These are phyloP conservation scores for Aureobasidium pullulans DNA, from an alignment of 2,329 filamentous ascomycete species.

Conservation along the genomic window DNA sequence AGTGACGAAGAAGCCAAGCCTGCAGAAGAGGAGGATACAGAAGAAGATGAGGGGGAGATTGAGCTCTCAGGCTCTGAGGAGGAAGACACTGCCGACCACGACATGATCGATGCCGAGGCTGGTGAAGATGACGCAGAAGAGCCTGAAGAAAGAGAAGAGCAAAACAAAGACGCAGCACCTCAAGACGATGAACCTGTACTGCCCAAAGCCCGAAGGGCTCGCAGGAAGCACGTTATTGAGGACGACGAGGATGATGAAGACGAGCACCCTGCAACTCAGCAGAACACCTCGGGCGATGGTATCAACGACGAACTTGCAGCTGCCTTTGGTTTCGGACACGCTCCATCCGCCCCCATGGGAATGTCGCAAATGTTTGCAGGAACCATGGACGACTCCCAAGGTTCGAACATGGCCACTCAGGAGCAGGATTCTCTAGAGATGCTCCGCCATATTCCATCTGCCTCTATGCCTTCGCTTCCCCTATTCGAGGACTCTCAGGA, in stretches of 20 bases:
- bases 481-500: constrained; percentile 28
- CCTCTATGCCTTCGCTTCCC: constrained; percentile 24
- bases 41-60: constrained; percentile 24
- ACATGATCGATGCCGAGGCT: constrained; percentile 29
- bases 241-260: constrained; percentile 28
- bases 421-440: constrained; percentile 41
- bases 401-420: constrained; percentile 16
- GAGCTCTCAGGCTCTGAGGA: constrained; percentile 19
- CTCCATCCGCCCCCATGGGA: constrained; percentile 46
- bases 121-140: constrained; percentile 29
- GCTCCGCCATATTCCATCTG: constrained; percentile 26
- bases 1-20: constrained; percentile 33
- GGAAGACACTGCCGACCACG: constrained; percentile 21
- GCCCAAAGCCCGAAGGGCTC: constrained; percentile 18
- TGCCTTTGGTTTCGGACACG: constrained; percentile 32
- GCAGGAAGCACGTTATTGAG: constrained; percentile 26
- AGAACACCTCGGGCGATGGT: constrained; percentile 22
- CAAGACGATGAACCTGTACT: constrained; percentile 23
- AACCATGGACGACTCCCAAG: constrained; percentile 60
- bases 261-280: neutral
- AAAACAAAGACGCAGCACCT: constrained; percentile 10
- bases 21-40: constrained; percentile 27
- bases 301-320: constrained; percentile 24
- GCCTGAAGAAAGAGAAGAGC: constrained; percentile 13
- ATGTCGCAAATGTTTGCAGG: constrained; percentile 87